Percentiles rank a stretch among this genome's conserved stretches.
These are phyloP conservation scores for Cladophialophora yegresii DNA, from an alignment of 2,329 filamentous ascomycete species.

Conservation along the genomic window DNA sequence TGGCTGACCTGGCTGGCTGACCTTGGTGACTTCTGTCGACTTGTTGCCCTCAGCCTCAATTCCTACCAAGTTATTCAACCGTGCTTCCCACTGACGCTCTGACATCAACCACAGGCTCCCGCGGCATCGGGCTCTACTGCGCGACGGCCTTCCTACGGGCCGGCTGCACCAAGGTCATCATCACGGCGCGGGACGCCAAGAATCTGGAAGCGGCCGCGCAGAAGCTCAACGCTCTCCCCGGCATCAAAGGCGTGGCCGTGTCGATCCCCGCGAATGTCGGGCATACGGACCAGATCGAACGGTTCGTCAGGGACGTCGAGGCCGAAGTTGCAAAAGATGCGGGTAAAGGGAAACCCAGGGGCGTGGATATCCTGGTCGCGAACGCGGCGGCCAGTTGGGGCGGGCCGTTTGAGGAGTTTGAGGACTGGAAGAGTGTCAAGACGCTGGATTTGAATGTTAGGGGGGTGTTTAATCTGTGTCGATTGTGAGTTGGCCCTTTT, in stretches of 20 bases:
- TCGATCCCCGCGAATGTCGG: slow-evolving; percentile 27
- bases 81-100: not conserved
- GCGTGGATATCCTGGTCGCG: slow-evolving; percentile 34
- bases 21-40: no score
- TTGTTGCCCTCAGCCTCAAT: no score
- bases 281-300: slow-evolving; percentile 25
- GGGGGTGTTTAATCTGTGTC: slow-evolving; percentile 28
- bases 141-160: slow-evolving; percentile 26
- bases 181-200: slow-evolving; percentile 25
- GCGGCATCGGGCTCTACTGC: slow-evolving; percentile 40
- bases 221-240: slow-evolving; percentile 26
- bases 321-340: slow-evolving; percentile 9
- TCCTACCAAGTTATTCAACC: no score
- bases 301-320: slow-evolving; percentile 24
- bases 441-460: slow-evolving; percentile 29
- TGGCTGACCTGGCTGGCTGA: not conserved
- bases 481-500: slow-evolving; percentile 38
- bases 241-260: slow-evolving; percentile 17
- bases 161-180: slow-evolving; percentile 23
- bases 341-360: not conserved
- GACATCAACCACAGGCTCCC: slow-evolving; percentile 23
- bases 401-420: slow-evolving; percentile 25
- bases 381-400: slow-evolving; percentile 32
- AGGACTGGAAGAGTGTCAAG: slow-evolving; percentile 28
- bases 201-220: slow-evolving; percentile 14